Percentiles rank a stretch among this genome's conserved stretches.
Evolutionary conservation across 176 grass and related monocot genomes (phyloP).

Genomic region (Urochloa ruziziensis): DNA sequence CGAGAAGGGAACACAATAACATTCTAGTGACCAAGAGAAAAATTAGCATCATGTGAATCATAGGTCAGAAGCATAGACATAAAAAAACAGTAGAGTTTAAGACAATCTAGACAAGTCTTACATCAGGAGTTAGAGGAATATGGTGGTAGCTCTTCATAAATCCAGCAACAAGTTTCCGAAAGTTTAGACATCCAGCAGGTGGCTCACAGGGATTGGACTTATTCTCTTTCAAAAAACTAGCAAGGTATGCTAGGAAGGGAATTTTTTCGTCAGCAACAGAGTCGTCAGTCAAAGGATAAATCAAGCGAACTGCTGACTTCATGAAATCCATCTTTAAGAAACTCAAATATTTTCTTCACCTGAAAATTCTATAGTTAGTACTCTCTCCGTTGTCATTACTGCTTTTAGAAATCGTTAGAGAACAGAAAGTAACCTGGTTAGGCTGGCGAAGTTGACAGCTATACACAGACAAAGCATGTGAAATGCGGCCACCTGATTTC

Average conservation of each 20-base stretch:
- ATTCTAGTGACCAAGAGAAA: constrained; percentile 71
- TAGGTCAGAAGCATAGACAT: constrained; percentile 10
- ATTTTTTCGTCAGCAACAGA: constrained; percentile 99
- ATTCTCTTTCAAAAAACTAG: constrained; percentile 78
- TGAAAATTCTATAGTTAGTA: constrained; percentile 46
- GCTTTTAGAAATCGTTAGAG: neutral
- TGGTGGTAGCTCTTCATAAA: constrained; percentile 99
- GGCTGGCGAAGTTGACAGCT: constrained; percentile 95
- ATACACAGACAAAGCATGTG: constrained; percentile 96
- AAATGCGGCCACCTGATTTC: constrained; percentile 94
- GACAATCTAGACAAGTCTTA: constrained; percentile 44
- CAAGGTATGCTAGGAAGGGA: constrained; percentile 91
- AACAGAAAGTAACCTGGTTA: constrained; percentile 69
- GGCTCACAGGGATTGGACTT: constrained; percentile 85
- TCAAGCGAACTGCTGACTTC: constrained; percentile 95
- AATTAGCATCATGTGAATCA: constrained; percentile 15
- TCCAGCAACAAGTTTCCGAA: constrained; percentile 82
- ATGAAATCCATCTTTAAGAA: constrained; percentile 88
- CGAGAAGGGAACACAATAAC: constrained; percentile 87
- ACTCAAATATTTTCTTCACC: constrained; percentile 99
- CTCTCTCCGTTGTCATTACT: neutral
- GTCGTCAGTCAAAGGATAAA: constrained; percentile 90
- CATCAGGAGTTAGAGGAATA: constrained; percentile 82
- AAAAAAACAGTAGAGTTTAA: neutral
- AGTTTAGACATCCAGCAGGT: constrained; percentile 81